Evolutionary conservation across 805 yeast genomes (phyloP).

Genomic region (Candida ficus): DNA sequence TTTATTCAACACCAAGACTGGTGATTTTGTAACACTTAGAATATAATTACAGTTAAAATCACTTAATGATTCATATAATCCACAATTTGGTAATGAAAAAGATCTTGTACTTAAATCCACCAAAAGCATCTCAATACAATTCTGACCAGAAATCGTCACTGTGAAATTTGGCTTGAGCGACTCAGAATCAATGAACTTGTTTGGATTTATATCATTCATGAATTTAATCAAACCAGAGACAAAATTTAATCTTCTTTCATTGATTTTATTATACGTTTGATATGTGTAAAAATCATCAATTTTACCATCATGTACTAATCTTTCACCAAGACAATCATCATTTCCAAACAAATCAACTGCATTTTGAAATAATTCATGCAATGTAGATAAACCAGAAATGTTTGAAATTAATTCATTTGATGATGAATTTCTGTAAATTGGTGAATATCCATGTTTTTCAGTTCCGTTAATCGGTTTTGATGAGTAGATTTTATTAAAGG

Average conservation of each 20-base stretch:
- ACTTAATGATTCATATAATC: constrained; percentile 40
- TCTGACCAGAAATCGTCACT: constrained; percentile 43
- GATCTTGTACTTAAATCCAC: constrained; percentile 53
- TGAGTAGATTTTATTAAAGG: constrained; percentile 4
- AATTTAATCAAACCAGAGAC: constrained; percentile 41
- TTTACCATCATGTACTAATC: constrained; percentile 24
- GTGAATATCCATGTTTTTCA: constrained; percentile 37
- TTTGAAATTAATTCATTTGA: constrained; percentile 18
- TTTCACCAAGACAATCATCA: constrained; percentile 35
- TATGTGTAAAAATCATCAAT: constrained; percentile 37
- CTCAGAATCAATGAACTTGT: not conserved
- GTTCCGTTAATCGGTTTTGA: constrained; percentile 33
- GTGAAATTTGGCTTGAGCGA: constrained; percentile 30
- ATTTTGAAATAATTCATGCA: constrained; percentile 33
- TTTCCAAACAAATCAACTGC: constrained; percentile 28
- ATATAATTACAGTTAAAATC: constrained; percentile 49
- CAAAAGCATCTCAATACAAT: constrained; percentile 52
- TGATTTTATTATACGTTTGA: constrained; percentile 34
- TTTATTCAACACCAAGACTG: constrained; percentile 43
- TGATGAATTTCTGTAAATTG: constrained; percentile 36
- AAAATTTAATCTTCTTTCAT: constrained; percentile 32
- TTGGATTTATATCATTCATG: constrained; percentile 19
- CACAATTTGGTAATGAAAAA: constrained; percentile 40
- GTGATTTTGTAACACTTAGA: constrained; percentile 44
- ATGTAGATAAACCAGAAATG: constrained; percentile 29